Evolutionary conservation across 1,139 yeast species (phyloP), one percentile per base, ranked within the genome.

Genomic region (Pichia inconspicua): DNA sequence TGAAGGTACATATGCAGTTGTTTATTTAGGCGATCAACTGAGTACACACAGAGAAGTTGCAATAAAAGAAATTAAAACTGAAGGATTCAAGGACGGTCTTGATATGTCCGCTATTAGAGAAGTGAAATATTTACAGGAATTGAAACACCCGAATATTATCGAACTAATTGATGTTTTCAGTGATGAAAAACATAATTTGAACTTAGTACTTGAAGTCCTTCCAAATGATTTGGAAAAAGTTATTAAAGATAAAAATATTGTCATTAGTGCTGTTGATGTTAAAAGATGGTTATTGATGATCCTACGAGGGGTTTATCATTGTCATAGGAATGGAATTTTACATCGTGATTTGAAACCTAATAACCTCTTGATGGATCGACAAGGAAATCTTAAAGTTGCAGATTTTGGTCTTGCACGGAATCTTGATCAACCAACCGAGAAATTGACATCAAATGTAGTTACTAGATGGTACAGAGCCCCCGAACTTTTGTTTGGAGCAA

Each of bases 1-100:
- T 63, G 99, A 94, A 69, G 99, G 99, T 68, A 94, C 99, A 0
- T 94, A 92, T 72, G 99, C 98, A 42, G 95, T 90, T 50, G 99
- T 94, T 2, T 92, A 85, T 61, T 73, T 92, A 17, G 97, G 96
- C 1, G 76, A 75, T 50, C 83, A 81, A 57, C 59, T 75, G 25
- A 67, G 78, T 38, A 73, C 82, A 11, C 68, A 71, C 17, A 68
- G 92, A 47, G 73, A 74, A 49, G 83, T 92, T 36, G 99, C 99
- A 57, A 84, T 94, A 55, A 94, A 94, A 63, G 96, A 89, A 70
- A 92, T 94, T 73, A 92, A 94, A 62, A 85, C 95, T 0, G 95
- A 96, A 2, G 83, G 86, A 54, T 90, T 90, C 70, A 89, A 89
- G 64, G 97, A 92, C 67, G 99, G 98, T 0, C 69, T 94, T 44